These are phyloP conservation scores for Phytopythium montanum DNA, from an alignment of 352 stramenopile genomes.

Conservation along the genomic window DNA sequence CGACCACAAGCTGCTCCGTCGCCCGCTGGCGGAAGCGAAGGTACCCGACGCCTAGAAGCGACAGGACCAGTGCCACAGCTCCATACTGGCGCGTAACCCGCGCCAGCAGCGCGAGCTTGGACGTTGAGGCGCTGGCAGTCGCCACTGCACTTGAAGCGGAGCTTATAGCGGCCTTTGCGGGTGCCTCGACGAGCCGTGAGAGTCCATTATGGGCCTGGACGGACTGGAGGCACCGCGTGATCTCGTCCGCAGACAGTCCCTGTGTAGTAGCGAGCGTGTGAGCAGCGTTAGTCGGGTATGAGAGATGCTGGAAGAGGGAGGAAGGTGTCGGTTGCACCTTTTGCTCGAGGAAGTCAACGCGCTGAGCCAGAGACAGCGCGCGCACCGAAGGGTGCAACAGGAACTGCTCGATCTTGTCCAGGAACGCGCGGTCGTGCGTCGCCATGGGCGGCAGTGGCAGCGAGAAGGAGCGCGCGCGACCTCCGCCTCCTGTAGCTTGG, in stretches of 20 bases:
- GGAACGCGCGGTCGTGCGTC: slow-evolving; percentile 23
- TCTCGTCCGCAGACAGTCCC: slow-evolving; percentile 60
- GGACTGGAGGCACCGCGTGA: slow-evolving; percentile 55
- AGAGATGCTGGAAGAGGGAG: not conserved
- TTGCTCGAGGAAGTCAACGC: slow-evolving; percentile 71
- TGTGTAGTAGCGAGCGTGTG: not conserved
- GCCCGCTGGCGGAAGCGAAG: slow-evolving; percentile 19
- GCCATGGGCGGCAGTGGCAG: slow-evolving; percentile 12
- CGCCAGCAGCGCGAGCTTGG: slow-evolving; percentile 17
- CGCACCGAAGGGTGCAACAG: slow-evolving; percentile 63
- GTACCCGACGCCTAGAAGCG: slow-evolving; percentile 30
- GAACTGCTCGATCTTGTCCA: slow-evolving; percentile 66
- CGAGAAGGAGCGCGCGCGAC: not conserved
- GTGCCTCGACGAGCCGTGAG: slow-evolving; percentile 22
- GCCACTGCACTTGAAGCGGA: slow-evolving; percentile 1
- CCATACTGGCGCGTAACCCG: slow-evolving; percentile 33
- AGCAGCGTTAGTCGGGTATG: not conserved
- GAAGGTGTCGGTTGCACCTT: slow-evolving; percentile 35
- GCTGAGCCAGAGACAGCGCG: slow-evolving; percentile 57
- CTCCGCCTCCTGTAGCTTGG: not conserved
- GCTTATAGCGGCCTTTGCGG: slow-evolving; percentile 1
- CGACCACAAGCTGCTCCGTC: slow-evolving; percentile 26
- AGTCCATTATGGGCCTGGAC: slow-evolving; percentile 57
- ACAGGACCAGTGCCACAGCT: slow-evolving; percentile 21
- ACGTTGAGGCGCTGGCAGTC: not conserved